Percentiles rank a stretch among this genome's conserved stretches.
phyloP scores from a whole-genome alignment of 257 asterid genomes.

The Anisodus tanguticus region DNA sequence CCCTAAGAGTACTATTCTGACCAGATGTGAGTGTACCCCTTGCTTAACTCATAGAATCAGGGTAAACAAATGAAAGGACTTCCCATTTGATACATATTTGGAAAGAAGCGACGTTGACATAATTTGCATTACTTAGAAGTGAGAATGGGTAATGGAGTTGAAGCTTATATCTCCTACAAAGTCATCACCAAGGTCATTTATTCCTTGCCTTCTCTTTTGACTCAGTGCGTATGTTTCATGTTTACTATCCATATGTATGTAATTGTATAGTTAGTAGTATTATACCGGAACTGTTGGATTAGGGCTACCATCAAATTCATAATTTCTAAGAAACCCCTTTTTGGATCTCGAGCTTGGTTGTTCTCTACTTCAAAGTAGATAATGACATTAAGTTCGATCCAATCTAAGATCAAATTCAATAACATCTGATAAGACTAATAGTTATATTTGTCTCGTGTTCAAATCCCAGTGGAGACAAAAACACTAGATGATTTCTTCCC shows the following conservation, averaged over 20 bases:
- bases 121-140: neutral
- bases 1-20: neutral
- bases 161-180: conserved; percentile 94
- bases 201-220: neutral
- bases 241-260: conserved; percentile 3
- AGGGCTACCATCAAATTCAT: no score
- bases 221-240: neutral
- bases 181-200: conserved; percentile 81
- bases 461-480: no score
- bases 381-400: no score
- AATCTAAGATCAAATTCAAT: neutral
- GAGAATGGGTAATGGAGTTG: conserved; percentile 93
- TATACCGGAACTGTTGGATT: neutral
- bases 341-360: no score
- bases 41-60: neutral
- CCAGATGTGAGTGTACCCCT: neutral
- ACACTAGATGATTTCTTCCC: no score
- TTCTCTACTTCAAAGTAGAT: no score
- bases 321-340: no score
- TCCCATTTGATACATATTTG: neutral
- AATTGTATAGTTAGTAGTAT: no score
- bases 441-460: no score
- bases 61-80: conserved; percentile 6
- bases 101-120: neutral
- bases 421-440: no score